Evolutionary conservation across 2,329 filamentous ascomycete species (phyloP).

Genomic region (Colletotrichum lentis): DNA sequence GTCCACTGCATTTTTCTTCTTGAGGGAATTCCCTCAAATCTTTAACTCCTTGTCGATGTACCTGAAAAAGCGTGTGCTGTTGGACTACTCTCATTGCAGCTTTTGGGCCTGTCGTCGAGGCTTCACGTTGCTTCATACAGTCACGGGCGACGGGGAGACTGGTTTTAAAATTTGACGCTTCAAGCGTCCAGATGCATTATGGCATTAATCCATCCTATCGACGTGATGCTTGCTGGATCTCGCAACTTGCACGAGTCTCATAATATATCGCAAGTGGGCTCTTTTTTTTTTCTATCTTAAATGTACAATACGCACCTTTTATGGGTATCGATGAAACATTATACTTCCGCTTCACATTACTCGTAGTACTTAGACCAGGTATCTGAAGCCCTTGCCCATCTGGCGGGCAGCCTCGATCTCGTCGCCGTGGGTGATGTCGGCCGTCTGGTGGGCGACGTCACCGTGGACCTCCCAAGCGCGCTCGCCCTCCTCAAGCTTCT

Average conservation of each 20-base stretch:
- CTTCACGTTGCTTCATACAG: not conserved
- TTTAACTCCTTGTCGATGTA: not conserved
- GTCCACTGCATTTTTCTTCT: not conserved
- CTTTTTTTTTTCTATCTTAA: not conserved
- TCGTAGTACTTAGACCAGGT: constrained; percentile 49
- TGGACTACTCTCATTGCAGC: not conserved
- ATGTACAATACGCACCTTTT: constrained; percentile 10
- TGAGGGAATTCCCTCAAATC: not conserved
- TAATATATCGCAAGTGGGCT: not conserved
- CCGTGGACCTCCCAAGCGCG: constrained; percentile 48
- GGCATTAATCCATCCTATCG: not conserved
- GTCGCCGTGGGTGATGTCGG: constrained; percentile 50
- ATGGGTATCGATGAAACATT: constrained; percentile 29
- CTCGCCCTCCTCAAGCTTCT: constrained; percentile 56
- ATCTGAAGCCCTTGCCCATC: constrained; percentile 59
- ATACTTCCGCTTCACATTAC: not conserved
- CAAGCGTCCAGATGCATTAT: not conserved
- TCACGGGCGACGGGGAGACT: too few species aligned
- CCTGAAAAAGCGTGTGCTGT: not conserved
- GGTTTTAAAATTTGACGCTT: too few species aligned
- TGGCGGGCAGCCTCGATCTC: constrained; percentile 55
- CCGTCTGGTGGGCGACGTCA: constrained; percentile 53
- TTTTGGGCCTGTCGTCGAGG: too few species aligned
- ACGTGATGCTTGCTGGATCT: not conserved
- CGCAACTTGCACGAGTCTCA: not conserved